Base-by-base conservation (phyloP, 352 stramenopile genomes). In the Pythium diclinum region DNA sequence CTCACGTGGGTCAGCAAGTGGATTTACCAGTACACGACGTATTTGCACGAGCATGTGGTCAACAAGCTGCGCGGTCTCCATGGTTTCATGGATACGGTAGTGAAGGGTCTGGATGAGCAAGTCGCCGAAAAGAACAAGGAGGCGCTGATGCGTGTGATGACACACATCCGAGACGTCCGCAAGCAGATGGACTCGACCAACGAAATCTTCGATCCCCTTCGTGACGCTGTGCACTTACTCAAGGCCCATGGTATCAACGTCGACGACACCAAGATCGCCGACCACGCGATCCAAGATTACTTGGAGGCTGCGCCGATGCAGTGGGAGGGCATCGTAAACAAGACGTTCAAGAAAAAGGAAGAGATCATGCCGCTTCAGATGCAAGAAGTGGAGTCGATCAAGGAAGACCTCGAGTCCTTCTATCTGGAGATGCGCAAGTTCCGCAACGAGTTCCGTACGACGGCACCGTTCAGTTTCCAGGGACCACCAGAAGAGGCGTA, bases 291-390 rank as follows among this genome's bases (percentile, higher is more conserved):
- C 9, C 85, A 92, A 47, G 86, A 96, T 51, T 99, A 98, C 72
- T 72, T 99, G 21, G 96, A 99, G 66, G 94, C 97, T 28, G 94
- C 94, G 17, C 95, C 95, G 9, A 91, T 98, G 80, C 90, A 97
- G 58, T 99, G 96, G 96, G 96, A 99, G 67, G 93, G 82, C 6
- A 96, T 98, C n/a, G 92, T 98, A 30, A 99, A 98, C 74, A 98
- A 98, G 71, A 98, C 95, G 19, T 99, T 98, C 73, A 97, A 97
- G 69, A 98, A 98, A 71, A 99, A 99, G 63, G 97, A 99, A 75
- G 94, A 98, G 67, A 99, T 99, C 62, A 87, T 98, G 77, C 95
- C 95, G 6, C 81, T 99, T 46, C 96, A 99, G 79, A 98, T 98
- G 85, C 79, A 92, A 16, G 94, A 98, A 61, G 92, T 98, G 13